Percentiles rank a stretch among this genome's conserved stretches.
These are phyloP conservation scores for Lodderomyces jiufengensis DNA, from an alignment of 1,139 yeast species.

Conservation along the genomic window DNA sequence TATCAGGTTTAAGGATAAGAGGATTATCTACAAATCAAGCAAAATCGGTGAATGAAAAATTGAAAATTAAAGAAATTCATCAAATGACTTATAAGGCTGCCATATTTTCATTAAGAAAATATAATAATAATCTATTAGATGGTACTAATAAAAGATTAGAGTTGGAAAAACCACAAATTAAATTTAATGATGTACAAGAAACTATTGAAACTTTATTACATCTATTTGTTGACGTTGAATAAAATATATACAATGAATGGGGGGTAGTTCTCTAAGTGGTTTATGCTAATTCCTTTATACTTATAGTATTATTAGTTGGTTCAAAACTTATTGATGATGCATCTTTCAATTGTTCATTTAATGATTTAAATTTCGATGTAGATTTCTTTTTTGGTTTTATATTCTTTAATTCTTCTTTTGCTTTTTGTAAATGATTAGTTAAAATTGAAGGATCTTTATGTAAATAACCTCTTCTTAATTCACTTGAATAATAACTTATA, in stretches of 20 bases:
- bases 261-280: background rate
- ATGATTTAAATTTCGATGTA: slow-evolving; percentile 23
- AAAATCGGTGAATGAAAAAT: slow-evolving; percentile 27
- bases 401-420: slow-evolving; percentile 22
- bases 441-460: slow-evolving; percentile 36
- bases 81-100: slow-evolving; percentile 43
- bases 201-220: slow-evolving; percentile 36
- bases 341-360: slow-evolving; percentile 11
- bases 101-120: slow-evolving; percentile 38
- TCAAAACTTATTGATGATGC: slow-evolving; percentile 13
- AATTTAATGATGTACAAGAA: slow-evolving; percentile 33
- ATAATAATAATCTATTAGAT: slow-evolving; percentile 24
- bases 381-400: slow-evolving; percentile 26
- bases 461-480: slow-evolving; percentile 74
- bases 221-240: slow-evolving; percentile 32
- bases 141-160: slow-evolving; percentile 18
- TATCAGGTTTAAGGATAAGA: slow-evolving; percentile 42
- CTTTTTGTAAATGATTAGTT: slow-evolving; percentile 34
- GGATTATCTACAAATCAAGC: slow-evolving; percentile 31
- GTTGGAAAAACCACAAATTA: slow-evolving; percentile 16
- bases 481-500: slow-evolving; percentile 71
- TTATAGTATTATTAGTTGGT: slow-evolving; percentile 10
- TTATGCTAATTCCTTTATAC: slow-evolving; percentile 6
- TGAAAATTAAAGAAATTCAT: slow-evolving; percentile 39
- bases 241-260: slow-evolving; percentile 8